These are phyloP conservation scores for Teunomyces cretensis DNA, from an alignment of 805 yeast genomes.

Conservation along the genomic window DNA sequence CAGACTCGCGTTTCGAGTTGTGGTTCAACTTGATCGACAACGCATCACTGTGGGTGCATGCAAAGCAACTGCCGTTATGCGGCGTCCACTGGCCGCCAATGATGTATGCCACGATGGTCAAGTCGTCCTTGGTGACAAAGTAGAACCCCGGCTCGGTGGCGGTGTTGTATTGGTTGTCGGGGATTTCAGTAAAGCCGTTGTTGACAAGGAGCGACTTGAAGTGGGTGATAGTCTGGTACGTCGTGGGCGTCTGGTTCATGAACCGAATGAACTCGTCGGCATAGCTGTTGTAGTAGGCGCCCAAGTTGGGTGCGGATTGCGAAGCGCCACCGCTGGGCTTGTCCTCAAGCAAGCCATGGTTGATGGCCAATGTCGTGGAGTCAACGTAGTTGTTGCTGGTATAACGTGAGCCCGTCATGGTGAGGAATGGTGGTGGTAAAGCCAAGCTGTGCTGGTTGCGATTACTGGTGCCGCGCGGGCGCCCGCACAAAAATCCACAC, in stretches of 20 bases:
- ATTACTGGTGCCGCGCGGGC: too few relatives aligned
- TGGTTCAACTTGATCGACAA: constrained; percentile 38
- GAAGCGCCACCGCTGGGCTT: too few relatives aligned
- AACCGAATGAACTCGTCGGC: constrained; percentile 27
- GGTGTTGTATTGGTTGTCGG: constrained; percentile 20
- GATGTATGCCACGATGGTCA: constrained; percentile 35
- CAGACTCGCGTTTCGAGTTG: constrained; percentile 16
- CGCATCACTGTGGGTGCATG: constrained; percentile 39
- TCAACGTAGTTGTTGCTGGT: too few relatives aligned
- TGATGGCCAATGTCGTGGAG: too few relatives aligned
- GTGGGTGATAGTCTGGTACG: constrained; percentile 33
- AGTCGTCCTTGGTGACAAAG: constrained; percentile 32
- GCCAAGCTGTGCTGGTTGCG: too few relatives aligned
- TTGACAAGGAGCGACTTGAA: constrained; percentile 21
- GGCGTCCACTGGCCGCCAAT: constrained; percentile 40
- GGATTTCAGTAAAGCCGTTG: constrained; percentile 28
- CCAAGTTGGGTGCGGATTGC: not conserved
- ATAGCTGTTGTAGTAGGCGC: constrained; percentile 14
- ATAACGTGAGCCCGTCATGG: too few relatives aligned
- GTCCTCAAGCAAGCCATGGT: too few relatives aligned
- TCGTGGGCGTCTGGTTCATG: constrained; percentile 41
- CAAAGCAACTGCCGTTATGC: constrained; percentile 23
- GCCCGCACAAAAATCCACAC: too few relatives aligned
- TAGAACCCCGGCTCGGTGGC: constrained; percentile 18
- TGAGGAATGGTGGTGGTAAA: too few relatives aligned